Base-by-base conservation (phyloP, 2,329 filamentous ascomycete genomes). In the Beauveria australis region DNA sequence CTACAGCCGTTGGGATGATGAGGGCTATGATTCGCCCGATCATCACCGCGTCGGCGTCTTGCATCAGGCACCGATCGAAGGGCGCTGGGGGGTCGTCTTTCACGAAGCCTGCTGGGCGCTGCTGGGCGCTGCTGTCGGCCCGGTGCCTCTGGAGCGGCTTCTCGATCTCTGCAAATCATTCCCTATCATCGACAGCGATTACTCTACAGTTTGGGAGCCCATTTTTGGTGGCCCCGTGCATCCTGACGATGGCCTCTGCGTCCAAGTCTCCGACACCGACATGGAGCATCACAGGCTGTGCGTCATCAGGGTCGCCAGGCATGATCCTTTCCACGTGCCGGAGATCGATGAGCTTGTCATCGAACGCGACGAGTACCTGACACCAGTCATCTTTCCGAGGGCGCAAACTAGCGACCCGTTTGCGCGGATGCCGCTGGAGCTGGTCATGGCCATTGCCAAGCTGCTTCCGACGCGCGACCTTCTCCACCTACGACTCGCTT, bases 41-140 rank as follows among this genome's bases (percentile, higher is more conserved):
- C 3, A 2, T 2, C n/a, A 44, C 26, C 57, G 10, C 14, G 28
- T 52, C 41, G 57, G 48, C 22, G 40, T 53, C 18, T 24, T 53
- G 14, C 40, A 40, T 18, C 40, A 53, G 16, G 5, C 30, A 3
- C 24, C 57, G 12, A 19, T 30, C 7, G 16, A 53, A 2, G 57
- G 48, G 5, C 37, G 57, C 33, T 59, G 37, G 37, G 57, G 57
- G 3, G 10, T 59, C 7, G 14, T 41, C 3, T 59, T 59, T 37
- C 57, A 59, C 40, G 57, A 44, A 26, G 57, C 57, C 18, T 53
- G 57, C 40, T 59, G 57, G 57, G 30, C 40, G 28, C 48, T 59
- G 6, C 40, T 59, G 8, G 26, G 14, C 12, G 6, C 8, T 5
- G 37, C 48, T 24, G 40, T 49, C 14, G 14, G 2, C 12, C 22